Base-by-base conservation (phyloP, 192 early-diverging fungal genomes). In the Backusella morwellensis region DNA sequence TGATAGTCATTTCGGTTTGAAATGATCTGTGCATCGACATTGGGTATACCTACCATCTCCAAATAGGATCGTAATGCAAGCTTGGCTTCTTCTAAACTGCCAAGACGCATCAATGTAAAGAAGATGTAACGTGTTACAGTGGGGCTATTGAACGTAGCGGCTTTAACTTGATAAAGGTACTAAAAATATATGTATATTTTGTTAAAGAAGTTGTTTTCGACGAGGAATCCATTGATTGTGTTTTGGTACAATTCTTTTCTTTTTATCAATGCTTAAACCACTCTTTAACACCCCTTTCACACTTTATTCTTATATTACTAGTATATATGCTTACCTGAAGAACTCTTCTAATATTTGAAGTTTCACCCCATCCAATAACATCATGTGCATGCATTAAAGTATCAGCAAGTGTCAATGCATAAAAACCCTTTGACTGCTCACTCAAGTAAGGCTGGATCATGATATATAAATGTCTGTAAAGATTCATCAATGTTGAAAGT, bases 31-130 rank as follows among this genome's bases (percentile, higher is more conserved):
- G 54, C 54, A 59, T 70, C 68, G 1, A 70, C 35, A 70, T 70
- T n/a, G 8, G 68, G 68, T 21, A 84, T 80, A 36, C 82, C 87
- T 14, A 86, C 84, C 77, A 91, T 75, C 34, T 83, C 77, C 56
- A 85, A 68, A 78, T 94, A 94, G 0, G 91, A 85, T 59, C 81
- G 74, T 17, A 94, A 75, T 23, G 91, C 91, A 76, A 90, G 76
- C 17, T 88, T 83, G 1, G 92, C 92, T 80, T 94, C 92, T 67
- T 91, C 88, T 77, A 88, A 93, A 70, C 92, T 88, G 41, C 93
- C 93, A 17, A 88, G 78, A 21, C 75, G 75, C 8, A 88, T 76
- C 19, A 92, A 85, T 0, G 88, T 79, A 47, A 86, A 82, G 71
- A 91, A 82, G 8, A 93, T 77, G 75, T 89, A 90, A 1, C 91